Base-by-base conservation (phyloP, 331 rosid species). In the Acacia pycnantha region DNA sequence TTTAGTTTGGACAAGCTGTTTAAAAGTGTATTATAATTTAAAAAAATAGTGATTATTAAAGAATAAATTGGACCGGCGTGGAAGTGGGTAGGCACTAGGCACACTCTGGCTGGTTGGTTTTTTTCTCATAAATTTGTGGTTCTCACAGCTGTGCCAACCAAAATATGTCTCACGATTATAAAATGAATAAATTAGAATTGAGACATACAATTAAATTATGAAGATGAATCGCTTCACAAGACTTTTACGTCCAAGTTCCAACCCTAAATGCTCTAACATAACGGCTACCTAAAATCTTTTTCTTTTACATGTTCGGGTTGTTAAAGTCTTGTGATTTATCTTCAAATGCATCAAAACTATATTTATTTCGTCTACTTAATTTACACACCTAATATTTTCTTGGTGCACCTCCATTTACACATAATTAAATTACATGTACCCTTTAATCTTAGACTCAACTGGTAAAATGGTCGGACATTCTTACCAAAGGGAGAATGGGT, bases 121-220 rank as follows among this genome's bases (percentile, higher is more conserved):
- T n/a, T 22, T 58, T 21, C 31, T 78, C 51, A 24, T 22, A 4
- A 24, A 15, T 59, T 11, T 22, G 18, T 26, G 66, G 18, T 43
- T 40, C 35, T 70, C 70, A 78, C 76, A 85, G 86, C 79, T 82
- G 76, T 65, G 31, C 53, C 61, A 48, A 50, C 76, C 31, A 70
- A 75, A 76, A 26, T 80, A 69, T 76, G 74, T 40, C 40, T 58
- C 69, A n/a, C 29, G 29, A 24, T 26, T 21, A 44, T 80, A 14
- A 70, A 69, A 75, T 58, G 31, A 58, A 43, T 64, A 3, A 44
- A 21, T 43, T n/a, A 47, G 1, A 73, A 62, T 24, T 24, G 11
- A 59, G 24, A 12, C 18, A 10, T 4, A 13, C 33, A 24, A 59
- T 62, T 62, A 62, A 62, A 27, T 26, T 26, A 62, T 26, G 37